Base-by-base conservation (phyloP, 1,284 basidiomycete species). In the Acaromyces ingoldii region DNA sequence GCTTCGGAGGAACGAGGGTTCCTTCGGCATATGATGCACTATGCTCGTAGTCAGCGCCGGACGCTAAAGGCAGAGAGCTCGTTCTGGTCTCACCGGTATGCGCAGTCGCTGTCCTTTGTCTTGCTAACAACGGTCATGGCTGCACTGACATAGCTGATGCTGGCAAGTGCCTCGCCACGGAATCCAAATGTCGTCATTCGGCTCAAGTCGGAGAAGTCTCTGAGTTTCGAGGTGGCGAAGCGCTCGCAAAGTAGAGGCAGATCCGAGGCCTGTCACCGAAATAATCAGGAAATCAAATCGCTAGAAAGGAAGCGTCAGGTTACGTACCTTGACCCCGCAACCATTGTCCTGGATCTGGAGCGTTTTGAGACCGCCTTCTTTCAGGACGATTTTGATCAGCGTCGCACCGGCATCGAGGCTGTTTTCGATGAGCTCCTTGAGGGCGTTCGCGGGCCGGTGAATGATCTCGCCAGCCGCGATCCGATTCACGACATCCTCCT, bases 291-390 rank as follows among this genome's bases (percentile, higher is more conserved):
- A 11, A 19, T 40, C 9, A 40, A 13, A 25, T 17, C 17, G 38
- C 21, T n/a, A n/a, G n/a, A n/a, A n/a, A n/a, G n/a, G n/a, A n/a
- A n/a, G n/a, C n/a, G n/a, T 40, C 7, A 40, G 7, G 9, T 40
- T 7, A 22, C 83, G 67, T 63, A 91, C 90, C 39, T 86, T 82
- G 65, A 99, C 95, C 1, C 93, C 93, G 74, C 83, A 88, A 0
- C 93, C 95, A 69, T 98, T 96, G 74, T 99, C 95, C 67, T 91
- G 88, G 49, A 98, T 95, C 77, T 96, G 91, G 24, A 98, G 81
- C 41, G 92, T 79, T 76, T 95, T 98, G 79, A 98, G 79, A 0
- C 95, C 95, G 1, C 95, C 95, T 54, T 98, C 93, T 76, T 95
- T 96, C 62, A 93, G 82, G 0, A 85, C 88, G 49, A 98, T 80